A percentile compares a stretch with the other conserved stretches of the same genome.
Conservation (phyloP, 768 basidiomycete species). For the Zangia roseola region DNA sequence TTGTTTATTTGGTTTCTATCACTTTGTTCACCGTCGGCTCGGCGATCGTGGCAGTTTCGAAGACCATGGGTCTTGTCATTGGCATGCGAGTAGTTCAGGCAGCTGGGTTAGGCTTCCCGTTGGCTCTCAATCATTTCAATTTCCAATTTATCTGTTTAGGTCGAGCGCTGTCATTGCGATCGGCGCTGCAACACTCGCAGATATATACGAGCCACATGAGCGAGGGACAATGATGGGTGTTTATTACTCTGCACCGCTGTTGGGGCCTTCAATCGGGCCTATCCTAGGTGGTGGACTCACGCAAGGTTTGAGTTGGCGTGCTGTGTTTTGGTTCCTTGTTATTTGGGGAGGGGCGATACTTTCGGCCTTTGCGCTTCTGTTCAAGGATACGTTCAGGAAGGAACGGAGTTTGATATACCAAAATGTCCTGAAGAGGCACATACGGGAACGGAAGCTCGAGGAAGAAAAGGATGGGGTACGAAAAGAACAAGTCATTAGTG, state of each 20-base stretch:
- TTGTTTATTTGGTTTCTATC: conserved; percentile 56
- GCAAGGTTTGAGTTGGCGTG: conserved; percentile 71
- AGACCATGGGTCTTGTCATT: conserved; percentile 56
- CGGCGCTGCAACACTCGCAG: conserved; percentile 70
- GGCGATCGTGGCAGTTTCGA: conserved; percentile 55
- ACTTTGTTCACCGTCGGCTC: conserved; percentile 55
- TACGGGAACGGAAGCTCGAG: conserved; percentile 21
- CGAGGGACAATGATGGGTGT: conserved; percentile 80
- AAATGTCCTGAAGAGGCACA: conserved; percentile 49
- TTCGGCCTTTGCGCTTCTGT: conserved; percentile 59
- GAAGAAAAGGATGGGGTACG: conserved; percentile 12
- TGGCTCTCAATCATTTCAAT: background rate
- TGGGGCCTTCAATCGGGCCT: conserved; percentile 68
- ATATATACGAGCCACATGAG: conserved; percentile 73
- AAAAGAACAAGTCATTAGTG: conserved; percentile 9
- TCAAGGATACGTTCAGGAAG: conserved; percentile 80
- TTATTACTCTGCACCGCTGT: conserved; percentile 76
- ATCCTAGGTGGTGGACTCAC: conserved; percentile 71
- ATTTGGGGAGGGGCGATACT: conserved; percentile 58
- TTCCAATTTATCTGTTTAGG: conserved; percentile 28
- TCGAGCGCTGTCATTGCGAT: conserved; percentile 68
- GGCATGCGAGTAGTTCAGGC: conserved; percentile 69
- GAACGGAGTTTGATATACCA: conserved; percentile 84
- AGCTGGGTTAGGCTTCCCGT: conserved; percentile 43
- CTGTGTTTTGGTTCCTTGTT: conserved; percentile 81